Evolutionary conservation across 1,284 basidiomycete species (phyloP), one percentile per base, ranked within the genome.

Genomic region (Volvariella surrecta): DNA sequence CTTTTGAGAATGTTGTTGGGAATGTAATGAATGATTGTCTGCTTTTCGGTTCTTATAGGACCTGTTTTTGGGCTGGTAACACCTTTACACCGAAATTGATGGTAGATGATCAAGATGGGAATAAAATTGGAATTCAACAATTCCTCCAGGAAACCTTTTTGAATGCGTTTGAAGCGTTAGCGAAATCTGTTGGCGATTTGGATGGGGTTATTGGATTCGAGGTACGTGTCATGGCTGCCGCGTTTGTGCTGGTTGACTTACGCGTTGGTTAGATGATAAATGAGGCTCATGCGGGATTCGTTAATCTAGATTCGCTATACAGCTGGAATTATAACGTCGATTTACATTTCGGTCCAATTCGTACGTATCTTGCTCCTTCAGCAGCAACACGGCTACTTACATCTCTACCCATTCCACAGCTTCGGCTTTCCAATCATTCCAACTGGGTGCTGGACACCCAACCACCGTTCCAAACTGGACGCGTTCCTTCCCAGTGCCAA

Each of bases 281-380:
- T 55, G 95, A 99, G 62, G 95, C 95, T 0, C 94, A 99, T 63
- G 74, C 85, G 55, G 96, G 95, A 18, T 96, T 93, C 57, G 80
- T 96, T 48, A 79, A 86, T 45, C 67, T 95, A 2, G 70, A 79
- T 32, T 90, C 89, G 2, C 74, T 97, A 42, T 82, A 97, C 54
- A 68, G 69, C 22, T 98, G 90, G 66, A 83, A 97, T 61, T 93
- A 96, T 62, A 92, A 90, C 50, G 96, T 93, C 8, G 93, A 98
- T 57, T 74, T 99, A 4, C 92, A 97, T 55, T 74, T 97, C 20
- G 81, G 83, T 11, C 72, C 83, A 58, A 80, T 85, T 56, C 89
- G 85, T 88, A 54, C 74, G 21, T 30, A 17, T n/a, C n/a, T n/a
- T n/a, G n/a, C n/a, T n/a, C n/a, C n/a, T n/a, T n/a, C n/a, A n/a